Conservation (phyloP, 345 rosid species). For the Lumnitzera littorea region DNA sequence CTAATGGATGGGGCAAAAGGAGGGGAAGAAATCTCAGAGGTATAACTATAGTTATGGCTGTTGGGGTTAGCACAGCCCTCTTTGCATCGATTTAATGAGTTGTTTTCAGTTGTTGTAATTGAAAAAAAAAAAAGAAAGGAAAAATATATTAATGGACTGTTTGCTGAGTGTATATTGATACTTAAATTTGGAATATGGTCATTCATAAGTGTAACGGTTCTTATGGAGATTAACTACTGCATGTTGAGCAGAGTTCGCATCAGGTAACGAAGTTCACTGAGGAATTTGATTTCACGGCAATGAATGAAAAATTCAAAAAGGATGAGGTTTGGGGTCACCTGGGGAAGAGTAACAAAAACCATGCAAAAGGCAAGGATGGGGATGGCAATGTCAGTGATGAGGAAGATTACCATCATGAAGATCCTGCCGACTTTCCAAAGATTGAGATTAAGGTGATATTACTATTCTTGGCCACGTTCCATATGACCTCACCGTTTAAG, state of each 20-base stretch:
- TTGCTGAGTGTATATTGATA: no score
- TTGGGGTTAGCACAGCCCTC: no score
- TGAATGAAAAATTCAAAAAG: constrained; percentile 95
- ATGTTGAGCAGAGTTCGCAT: constrained; percentile 30
- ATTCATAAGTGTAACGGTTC: neutral
- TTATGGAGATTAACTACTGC: neutral
- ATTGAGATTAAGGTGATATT: constrained; percentile 33
- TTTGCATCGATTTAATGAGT: no score
- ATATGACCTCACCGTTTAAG: no score
- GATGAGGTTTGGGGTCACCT: constrained; percentile 97
- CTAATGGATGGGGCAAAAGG: no score
- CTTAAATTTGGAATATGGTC: neutral
- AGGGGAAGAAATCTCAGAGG: no score
- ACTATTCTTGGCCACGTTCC: neutral
- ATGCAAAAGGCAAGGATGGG: constrained; percentile 27
- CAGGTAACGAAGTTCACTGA: constrained; percentile 65
- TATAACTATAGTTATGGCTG: no score
- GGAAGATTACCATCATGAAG: constrained; percentile 44
- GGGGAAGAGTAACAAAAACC: constrained; percentile 53
- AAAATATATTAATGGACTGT: no score
- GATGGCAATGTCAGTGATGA: constrained; percentile 35
- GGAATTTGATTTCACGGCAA: constrained; percentile 86
- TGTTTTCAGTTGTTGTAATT: no score
- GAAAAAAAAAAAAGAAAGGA: no score
- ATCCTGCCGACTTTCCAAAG: constrained; percentile 42